These are phyloP conservation scores for Leccinum disarticulatum DNA, from an alignment of 768 basidiomycete species.

Conservation along the genomic window DNA sequence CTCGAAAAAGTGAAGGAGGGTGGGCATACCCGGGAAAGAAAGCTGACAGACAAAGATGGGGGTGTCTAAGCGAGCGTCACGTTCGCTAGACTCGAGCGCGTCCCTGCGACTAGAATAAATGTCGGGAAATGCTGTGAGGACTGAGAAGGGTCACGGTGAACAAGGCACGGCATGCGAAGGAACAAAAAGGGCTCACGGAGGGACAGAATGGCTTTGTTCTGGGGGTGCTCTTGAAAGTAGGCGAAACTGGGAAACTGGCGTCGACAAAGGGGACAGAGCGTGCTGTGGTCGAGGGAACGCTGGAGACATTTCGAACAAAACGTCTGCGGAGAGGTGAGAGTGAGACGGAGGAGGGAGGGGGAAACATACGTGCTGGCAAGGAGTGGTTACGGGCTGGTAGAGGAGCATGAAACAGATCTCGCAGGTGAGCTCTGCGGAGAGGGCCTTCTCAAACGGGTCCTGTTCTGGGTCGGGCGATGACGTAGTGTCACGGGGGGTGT, in stretches of 20 bases:
- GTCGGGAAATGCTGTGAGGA: conserved; percentile 68
- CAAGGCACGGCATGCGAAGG: conserved; percentile 6
- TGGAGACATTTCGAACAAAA: conserved; percentile 90
- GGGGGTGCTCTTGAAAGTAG: conserved; percentile 79
- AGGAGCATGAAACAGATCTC: conserved; percentile 88
- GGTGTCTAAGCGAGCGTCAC: conserved; percentile 75
- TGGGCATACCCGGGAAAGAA: conserved; percentile 89
- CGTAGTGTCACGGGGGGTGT: conserved; percentile 29
- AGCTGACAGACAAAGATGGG: conserved; percentile 91
- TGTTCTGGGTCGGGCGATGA: conserved; percentile 29
- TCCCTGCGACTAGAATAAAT: conserved; percentile 63
- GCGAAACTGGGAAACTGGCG: conserved; percentile 69
- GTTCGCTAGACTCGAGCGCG: conserved; percentile 72
- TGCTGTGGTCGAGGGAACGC: conserved; percentile 84
- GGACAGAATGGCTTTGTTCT: conserved; percentile 68
- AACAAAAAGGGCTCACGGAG: conserved; percentile 48
- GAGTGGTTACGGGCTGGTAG: conserved; percentile 86
- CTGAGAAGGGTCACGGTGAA: conserved; percentile 38
- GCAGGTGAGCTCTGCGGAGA: conserved; percentile 73
- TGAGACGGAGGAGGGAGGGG: conserved; percentile 5
- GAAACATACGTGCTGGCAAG: conserved; percentile 85
- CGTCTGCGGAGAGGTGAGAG: conserved; percentile 50
- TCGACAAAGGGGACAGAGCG: conserved; percentile 84
- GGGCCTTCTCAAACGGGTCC: conserved; percentile 54
- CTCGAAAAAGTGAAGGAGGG: conserved; percentile 89